These are phyloP conservation scores for Malbranchea zuffiana DNA, from an alignment of 2,329 filamentous ascomycete species.

Conservation along the genomic window DNA sequence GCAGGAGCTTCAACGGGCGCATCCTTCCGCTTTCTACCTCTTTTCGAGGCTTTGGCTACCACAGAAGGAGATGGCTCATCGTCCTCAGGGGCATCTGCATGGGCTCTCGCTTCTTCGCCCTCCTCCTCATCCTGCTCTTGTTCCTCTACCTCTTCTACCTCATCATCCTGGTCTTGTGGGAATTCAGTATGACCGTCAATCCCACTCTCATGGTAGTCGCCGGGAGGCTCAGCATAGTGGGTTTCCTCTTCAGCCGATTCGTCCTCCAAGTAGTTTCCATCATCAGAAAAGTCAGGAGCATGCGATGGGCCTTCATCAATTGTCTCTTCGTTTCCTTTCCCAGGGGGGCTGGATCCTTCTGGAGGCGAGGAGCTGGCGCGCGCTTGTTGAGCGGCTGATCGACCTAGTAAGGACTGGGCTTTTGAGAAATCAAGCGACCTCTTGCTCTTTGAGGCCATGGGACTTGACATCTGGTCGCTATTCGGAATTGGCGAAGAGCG, in stretches of 20 bases:
- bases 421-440: constrained; percentile 17
- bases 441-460: constrained; percentile 22
- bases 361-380: constrained; percentile 26
- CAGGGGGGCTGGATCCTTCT: constrained; percentile 19
- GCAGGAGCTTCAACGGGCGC: constrained; percentile 1
- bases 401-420: constrained; percentile 19
- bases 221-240: constrained; percentile 19
- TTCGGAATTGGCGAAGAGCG: constrained; percentile 33
- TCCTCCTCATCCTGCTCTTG: constrained; percentile 12
- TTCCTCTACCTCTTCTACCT: constrained; percentile 10
- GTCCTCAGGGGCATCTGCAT: not conserved
- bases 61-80: constrained; percentile 14
- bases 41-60: constrained; percentile 6
- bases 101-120: not conserved
- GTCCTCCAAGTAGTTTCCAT: constrained; percentile 22
- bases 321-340: constrained; percentile 14
- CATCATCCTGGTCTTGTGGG: constrained; percentile 3
- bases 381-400: constrained; percentile 28
- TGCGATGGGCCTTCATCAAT: constrained; percentile 9
- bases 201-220: constrained; percentile 21
- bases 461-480: constrained; percentile 29
- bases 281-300: constrained; percentile 28
- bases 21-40: constrained; percentile 15
- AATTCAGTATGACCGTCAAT: constrained; percentile 17
- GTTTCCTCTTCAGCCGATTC: constrained; percentile 24